Base-by-base conservation (phyloP, 2,329 filamentous ascomycete species). In the Aspergillus neoniger region DNA sequence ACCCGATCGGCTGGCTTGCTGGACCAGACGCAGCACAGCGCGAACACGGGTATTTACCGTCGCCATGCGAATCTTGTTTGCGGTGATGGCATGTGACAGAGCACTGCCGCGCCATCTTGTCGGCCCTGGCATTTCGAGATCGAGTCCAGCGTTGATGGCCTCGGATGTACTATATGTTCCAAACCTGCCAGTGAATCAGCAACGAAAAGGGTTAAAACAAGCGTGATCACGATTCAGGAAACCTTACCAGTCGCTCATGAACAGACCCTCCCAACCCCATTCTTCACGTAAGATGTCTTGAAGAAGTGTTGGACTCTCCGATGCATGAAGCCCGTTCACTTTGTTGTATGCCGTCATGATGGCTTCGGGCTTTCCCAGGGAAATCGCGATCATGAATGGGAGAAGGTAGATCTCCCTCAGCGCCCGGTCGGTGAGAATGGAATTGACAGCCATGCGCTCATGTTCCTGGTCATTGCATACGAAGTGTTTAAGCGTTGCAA, bases 401-500 rank as follows among this genome's bases (percentile, higher is more conserved):
- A 84, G 79, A 3, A 89, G 76, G 64, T 89, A 88, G n/a, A 88
- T 83, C 67, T 89, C 86, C n/a, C 86, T 77, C 53, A 88, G 70
- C 0, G 85, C 83, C 49, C 86, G 77, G 55, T 86, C 69, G 1
- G 77, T 79, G 2, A 81, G 65, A 47, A 79, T 74, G 19, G 72
- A 75, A 63, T 74, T 72, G 12, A 79, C 75, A 1, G 74, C 74
- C 69, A 79, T 71, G 2, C 79, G 70, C 64, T 79, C 76, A 54
- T 80, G 75, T 43, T 81, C 79, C 59, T 78, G 76, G 55, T 81
- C 79, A 67, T 81, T 81, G 63, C 75, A 77, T 38, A 80, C 77
- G 52, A 79, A 80, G 59, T 81, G 91, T 79, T 95, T 95, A 67
- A 92, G 86, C 0, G 90, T 91, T n/a, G 91, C 89, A 9, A 88